phyloP scores from a whole-genome alignment of 192 early-diverging fungal genomes.

The Coemansia sp. region DNA sequence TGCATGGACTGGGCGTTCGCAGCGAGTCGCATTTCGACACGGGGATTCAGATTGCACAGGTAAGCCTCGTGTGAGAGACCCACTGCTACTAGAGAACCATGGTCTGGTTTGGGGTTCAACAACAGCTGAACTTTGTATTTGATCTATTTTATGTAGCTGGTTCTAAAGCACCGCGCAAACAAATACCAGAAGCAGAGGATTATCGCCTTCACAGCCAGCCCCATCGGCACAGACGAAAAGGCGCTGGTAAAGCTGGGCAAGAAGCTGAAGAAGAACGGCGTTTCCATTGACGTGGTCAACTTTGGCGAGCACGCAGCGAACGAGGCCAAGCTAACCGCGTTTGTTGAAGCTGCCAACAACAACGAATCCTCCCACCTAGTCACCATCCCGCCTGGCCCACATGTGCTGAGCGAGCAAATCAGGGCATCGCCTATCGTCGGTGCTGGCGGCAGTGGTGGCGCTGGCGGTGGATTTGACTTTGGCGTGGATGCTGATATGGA shows the following conservation, averaged over 20 bases:
- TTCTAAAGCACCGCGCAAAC: conserved; percentile 95
- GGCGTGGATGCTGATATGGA: conserved; percentile 92
- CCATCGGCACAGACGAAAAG: conserved; percentile 79
- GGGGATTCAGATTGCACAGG: conserved; percentile 95
- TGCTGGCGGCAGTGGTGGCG: conserved; percentile 73
- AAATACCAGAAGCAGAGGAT: conserved; percentile 93
- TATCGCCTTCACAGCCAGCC: conserved; percentile 91
- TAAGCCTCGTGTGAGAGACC: conserved; percentile 35
- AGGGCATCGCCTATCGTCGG: conserved; percentile 84
- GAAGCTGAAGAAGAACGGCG: conserved; percentile 97
- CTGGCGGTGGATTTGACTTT: conserved; percentile 77
- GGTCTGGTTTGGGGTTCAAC: background rate
- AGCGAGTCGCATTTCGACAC: conserved; percentile 75
- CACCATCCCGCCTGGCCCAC: conserved; percentile 89
- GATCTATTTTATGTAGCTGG: conserved; percentile 56
- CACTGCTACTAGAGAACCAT: background rate
- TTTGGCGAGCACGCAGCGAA: conserved; percentile 93
- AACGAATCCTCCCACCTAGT: conserved; percentile 92
- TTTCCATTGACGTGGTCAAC: conserved; percentile 91
- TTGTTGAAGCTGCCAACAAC: conserved; percentile 86
- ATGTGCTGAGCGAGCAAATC: conserved; percentile 83
- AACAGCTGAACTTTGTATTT: conserved; percentile 15
- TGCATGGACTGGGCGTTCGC: conserved; percentile 76
- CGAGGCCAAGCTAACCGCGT: conserved; percentile 85
- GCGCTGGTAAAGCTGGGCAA: conserved; percentile 87